Evolutionary conservation across 495 filamentous ascomycete genomes (phyloP).

Genomic region (Penicillium flavigenum): DNA sequence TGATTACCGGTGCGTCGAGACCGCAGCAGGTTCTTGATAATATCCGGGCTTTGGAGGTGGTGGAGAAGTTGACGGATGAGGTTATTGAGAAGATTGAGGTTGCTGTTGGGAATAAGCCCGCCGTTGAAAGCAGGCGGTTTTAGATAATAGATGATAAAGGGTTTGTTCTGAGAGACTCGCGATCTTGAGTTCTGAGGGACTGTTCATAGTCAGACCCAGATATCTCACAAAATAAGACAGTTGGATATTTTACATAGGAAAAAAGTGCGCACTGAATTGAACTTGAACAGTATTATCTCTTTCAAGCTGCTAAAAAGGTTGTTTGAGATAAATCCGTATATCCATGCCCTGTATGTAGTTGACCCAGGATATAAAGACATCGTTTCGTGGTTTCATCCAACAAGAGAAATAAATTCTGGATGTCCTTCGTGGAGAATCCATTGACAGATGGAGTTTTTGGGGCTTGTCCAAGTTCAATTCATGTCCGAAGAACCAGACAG

Average conservation of each 20-base stretch:
- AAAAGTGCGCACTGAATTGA: neutral
- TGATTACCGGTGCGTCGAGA: slow-evolving; percentile 74
- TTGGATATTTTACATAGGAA: neutral
- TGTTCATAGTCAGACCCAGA: too few species aligned
- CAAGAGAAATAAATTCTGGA: neutral
- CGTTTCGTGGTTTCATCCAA: neutral
- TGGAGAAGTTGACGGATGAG: slow-evolving; percentile 64
- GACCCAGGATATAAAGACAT: neutral
- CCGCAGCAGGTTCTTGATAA: slow-evolving; percentile 74
- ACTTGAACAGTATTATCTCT: neutral
- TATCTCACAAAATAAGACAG: neutral
- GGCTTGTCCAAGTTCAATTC: neutral
- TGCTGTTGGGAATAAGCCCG: slow-evolving; percentile 64
- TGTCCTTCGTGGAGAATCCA: neutral
- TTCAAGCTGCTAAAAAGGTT: neutral
- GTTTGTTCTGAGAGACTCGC: too few species aligned
- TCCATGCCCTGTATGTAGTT: neutral
- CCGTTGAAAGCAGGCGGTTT: slow-evolving; percentile 24
- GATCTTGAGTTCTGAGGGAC: too few species aligned
- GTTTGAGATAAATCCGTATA: neutral
- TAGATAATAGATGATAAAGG: slow-evolving; percentile 9
- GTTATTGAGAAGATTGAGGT: slow-evolving; percentile 69
- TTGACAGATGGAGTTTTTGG: neutral
- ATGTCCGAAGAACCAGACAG: neutral
- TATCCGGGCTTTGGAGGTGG: slow-evolving; percentile 58